Evolutionary conservation across 345 rosid genomes (phyloP), one percentile per base, ranked within the genome.

Genomic region (Geranium brycei): DNA sequence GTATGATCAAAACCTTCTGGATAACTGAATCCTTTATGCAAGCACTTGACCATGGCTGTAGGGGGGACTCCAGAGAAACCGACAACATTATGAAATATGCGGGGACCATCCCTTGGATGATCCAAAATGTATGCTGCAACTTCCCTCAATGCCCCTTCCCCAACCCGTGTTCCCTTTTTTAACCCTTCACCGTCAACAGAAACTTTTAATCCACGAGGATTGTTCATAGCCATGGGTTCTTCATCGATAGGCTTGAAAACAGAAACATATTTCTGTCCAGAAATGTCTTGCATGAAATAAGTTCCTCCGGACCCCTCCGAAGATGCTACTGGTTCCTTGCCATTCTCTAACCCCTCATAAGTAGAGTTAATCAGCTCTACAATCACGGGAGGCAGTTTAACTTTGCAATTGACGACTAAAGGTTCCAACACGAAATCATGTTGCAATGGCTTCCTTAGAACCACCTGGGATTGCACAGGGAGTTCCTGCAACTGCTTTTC

Each of bases 1-100:
- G 81, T 51, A 66, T 31, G 51, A 57, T 69, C 72, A 69, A 68
- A 88, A 69, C 89, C 92, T 6, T 74, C 75, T 47, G 89, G 92
- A 72, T 87, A 77, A 72, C 83, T 80, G 69, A 87, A 88, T 58
- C 76, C 85, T 73, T 71, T 77, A 78, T 88, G 93, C 74, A 86
- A 76, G 74, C 97, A 88, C 79, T 71, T 83, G 67, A 91, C 83
- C 89, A 91, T 83, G 47, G 76, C 69, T 32, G 95, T 91, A 14
- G 89, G 97, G 3, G 95, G 95, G 68, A 91, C 95, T 31, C 93
- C 93, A 68, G 97, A 80, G 77, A 86, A 91, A 28, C 95, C 95
- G 8, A 66, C 64, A 66, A 77, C 70, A 68, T 66, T 66, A 62
- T 66, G 62, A 62, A 69, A 77, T 3, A 79, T 68, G 13, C 15